Base-by-base conservation (phyloP, 768 basidiomycete species). In the Rhizopogon rudus region DNA sequence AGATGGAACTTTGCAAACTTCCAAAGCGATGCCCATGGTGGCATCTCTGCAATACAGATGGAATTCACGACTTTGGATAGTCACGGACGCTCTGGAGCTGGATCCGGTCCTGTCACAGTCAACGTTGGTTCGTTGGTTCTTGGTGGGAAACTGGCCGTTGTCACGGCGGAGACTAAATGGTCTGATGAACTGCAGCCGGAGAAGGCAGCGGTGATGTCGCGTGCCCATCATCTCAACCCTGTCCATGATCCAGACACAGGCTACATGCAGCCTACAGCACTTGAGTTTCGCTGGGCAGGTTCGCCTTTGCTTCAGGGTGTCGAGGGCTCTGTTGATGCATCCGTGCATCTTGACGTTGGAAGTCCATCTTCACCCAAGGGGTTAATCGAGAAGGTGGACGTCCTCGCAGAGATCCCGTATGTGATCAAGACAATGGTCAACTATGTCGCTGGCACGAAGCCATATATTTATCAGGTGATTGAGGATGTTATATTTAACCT, bases 1-100 rank as follows among this genome's bases (percentile, higher is more conserved):
- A 74, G 88, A 8, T 99, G 97, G 97, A 98, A 98, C 75, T 99
- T 98, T 73, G 87, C 77, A 29, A 80, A 89, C 74, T 99, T 99
- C 79, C 87, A 93, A 70, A 88, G 89, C 65, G 70, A 76, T 16
- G 75, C 82, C 25, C 79, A 83, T 48, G 85, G 82, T 16, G 88
- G 88, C 7, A 87, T 92, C 7, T 85, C 92, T 52, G 92, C 93
- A 9, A 76, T 97, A 39, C 88, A 91, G 75, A 98, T 98, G 96
- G 97, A 98, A 68, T 93, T 97, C 62, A 92, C 84, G 60, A 98
- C 96, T 3, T 82, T 80, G 2, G 80, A 87, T 46, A 74, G 79
- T 16, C 83, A 96, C 67, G 96, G 96, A 6, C 83, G 81, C 60
- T 81, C 83, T 57, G 93, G 92, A 16, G 58, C 81, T 5, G 91